phyloP scores from a whole-genome alignment of 106 monocot genomes.

The Allium sativum region DNA sequence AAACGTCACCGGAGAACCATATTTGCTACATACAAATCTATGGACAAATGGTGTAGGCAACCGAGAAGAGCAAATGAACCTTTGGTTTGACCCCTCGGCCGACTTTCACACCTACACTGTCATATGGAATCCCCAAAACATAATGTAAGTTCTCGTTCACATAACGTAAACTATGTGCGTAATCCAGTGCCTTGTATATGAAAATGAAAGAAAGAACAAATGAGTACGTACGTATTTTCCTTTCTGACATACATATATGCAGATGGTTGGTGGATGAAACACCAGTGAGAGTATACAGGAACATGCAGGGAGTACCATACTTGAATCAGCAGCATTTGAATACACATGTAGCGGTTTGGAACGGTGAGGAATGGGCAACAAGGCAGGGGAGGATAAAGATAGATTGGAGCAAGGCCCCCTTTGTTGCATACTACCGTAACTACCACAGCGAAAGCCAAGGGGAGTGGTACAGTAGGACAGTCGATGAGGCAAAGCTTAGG shows the following conservation, averaged over 20 bases:
- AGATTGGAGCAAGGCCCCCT: conserved; percentile 3
- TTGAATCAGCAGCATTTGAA: background rate
- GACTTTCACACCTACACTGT: conserved; percentile 9
- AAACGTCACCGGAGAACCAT: background rate
- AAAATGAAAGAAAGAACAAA: background rate
- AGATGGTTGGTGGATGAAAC: conserved; percentile 3
- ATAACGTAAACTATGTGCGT: background rate
- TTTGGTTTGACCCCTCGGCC: conserved; percentile 1
- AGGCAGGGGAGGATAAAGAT: background rate
- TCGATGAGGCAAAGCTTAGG: background rate
- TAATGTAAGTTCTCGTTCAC: background rate
- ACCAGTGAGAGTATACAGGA: conserved; percentile 2
- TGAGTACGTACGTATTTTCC: background rate
- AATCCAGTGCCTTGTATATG: background rate
- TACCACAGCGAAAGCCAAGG: background rate
- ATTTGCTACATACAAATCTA: background rate
- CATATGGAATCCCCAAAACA: conserved; percentile 7
- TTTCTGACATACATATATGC: background rate
- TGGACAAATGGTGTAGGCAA: background rate
- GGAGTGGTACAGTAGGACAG: background rate
- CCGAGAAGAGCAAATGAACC: conserved; percentile 4
- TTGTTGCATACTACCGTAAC: background rate
- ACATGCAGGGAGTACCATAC: background rate
- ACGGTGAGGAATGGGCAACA: conserved; percentile 6
- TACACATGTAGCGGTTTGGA: background rate